Base-by-base conservation (phyloP, 1,284 basidiomycete genomes). In the Ganoderma resinaceum region DNA sequence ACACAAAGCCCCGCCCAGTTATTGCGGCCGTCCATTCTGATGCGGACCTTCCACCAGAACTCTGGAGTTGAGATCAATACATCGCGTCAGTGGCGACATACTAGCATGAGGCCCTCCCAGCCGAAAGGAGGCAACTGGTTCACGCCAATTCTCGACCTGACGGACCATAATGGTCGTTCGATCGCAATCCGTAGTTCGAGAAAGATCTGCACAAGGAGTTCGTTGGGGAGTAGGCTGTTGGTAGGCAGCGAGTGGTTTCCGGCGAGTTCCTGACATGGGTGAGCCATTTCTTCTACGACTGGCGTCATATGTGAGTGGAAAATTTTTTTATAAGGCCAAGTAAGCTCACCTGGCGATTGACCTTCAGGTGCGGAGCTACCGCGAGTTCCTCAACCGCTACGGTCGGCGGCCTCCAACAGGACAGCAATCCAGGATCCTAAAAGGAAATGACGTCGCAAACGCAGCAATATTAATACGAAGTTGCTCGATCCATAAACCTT, bases 51-150 rank as follows among this genome's bases (percentile, higher is more conserved):
- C 18, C 38, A 35, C 66, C 66, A 68, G 29, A 68, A 52, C 16
- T n/a, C 26, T 2, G 66, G 66, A 4, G 62, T 57, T 14, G 46
- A 43, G 58, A 68, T 6, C 1, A 49, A 31, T 1, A 65, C 2
- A 1, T 35, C 63, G 3, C 66, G 46, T 63, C 66, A 68, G 29
- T 20, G 38, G 3, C 62, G 62, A 31, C 66, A 68, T 43, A 68
- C 63, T 0, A 61, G 66, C 66, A 68, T 65, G 58, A 68, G 66
- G 37, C 55, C 20, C 18, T 33, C 5, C 55, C 29, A 37, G 55
- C 11, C 9, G 6, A 52, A 14, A 11, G 4, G 49, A 14, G 14
- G n/a, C 11, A 26, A 18, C 11, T 26, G 11, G 49, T 5, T 29
- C 8, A 12, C 7, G 3, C 49, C 23, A 5, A 16, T 26, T n/a